Percentiles rank a stretch among this genome's conserved stretches.
These are phyloP conservation scores for Hanseniaspora pseudoguilliermondii DNA, from an alignment of 805 yeast genomes.

Conservation along the genomic window DNA sequence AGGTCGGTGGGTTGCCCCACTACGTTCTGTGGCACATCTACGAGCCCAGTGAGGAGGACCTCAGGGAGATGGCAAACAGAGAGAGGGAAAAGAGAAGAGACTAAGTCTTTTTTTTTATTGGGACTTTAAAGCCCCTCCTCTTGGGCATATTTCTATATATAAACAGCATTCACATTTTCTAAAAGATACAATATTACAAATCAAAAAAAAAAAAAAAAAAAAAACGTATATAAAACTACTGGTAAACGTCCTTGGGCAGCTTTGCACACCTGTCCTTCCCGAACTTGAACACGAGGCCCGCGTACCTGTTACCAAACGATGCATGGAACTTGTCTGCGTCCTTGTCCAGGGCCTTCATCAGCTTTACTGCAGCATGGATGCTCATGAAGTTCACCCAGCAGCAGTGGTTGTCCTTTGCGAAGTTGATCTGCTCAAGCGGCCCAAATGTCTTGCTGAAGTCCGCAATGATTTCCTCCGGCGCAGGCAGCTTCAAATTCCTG, in stretches of 20 bases:
- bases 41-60: constrained; percentile 79
- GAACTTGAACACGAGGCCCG: constrained; percentile 45
- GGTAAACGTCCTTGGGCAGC: constrained; percentile 24
- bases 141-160: too few species aligned
- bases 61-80: constrained; percentile 51
- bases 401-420: constrained; percentile 54
- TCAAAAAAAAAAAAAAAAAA: neutral
- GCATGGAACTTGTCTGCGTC: constrained; percentile 28
- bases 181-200: too few species aligned
- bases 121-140: too few species aligned
- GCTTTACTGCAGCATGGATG: constrained; percentile 48
- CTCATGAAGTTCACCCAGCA: constrained; percentile 62
- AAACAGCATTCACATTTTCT: too few species aligned
- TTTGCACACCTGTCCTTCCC: constrained; percentile 78
- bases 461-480: constrained; percentile 37
- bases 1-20: constrained; percentile 80
- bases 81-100: constrained; percentile 53
- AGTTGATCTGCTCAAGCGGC: constrained; percentile 63
- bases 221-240: constrained; percentile 18
- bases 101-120: neutral
- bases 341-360: constrained; percentile 47
- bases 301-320: constrained; percentile 36
- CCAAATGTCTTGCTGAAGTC: constrained; percentile 53
- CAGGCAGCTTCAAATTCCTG: constrained; percentile 29
- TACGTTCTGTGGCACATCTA: constrained; percentile 84